phyloP scores from a whole-genome alignment of 768 basidiomycete genomes.

The Russula dissimulans region DNA sequence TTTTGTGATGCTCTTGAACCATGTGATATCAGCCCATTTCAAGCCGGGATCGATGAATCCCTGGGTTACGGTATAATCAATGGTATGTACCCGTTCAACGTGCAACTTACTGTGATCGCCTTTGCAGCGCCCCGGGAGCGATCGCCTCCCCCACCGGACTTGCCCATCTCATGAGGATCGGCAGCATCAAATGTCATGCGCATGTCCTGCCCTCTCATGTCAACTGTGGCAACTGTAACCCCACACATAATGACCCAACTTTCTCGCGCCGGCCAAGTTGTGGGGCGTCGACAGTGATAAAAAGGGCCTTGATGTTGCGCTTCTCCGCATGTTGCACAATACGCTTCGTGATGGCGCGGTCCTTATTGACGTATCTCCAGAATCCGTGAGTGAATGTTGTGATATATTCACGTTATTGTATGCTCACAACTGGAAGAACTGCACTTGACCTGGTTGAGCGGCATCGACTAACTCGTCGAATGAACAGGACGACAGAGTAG shows the following conservation, averaged over 20 bases:
- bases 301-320: conserved; percentile 85
- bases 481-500: conserved; percentile 89
- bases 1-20: conserved; percentile 50
- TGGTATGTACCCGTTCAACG: neutral
- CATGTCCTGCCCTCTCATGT: conserved; percentile 62
- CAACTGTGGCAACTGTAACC: neutral
- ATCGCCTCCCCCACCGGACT: conserved; percentile 49
- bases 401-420: neutral
- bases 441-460: conserved; percentile 66
- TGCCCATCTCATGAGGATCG: conserved; percentile 46
- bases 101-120: conserved; percentile 69
- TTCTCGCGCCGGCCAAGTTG: conserved; percentile 92
- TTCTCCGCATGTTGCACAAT: conserved; percentile 86
- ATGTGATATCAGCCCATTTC: conserved; percentile 76
- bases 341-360: conserved; percentile 74
- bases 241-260: conserved; percentile 24
- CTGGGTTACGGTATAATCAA: conserved; percentile 27
- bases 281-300: conserved; percentile 97
- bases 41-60: conserved; percentile 93
- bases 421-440: conserved; percentile 76
- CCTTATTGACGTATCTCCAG: conserved; percentile 80
- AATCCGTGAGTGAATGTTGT: conserved; percentile 2
- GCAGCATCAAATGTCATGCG: conserved; percentile 90
- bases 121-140: conserved; percentile 87
- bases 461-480: conserved; percentile 95